phyloP scores from a whole-genome alignment of 805 yeast genomes.

The Danielia oregonensis region DNA sequence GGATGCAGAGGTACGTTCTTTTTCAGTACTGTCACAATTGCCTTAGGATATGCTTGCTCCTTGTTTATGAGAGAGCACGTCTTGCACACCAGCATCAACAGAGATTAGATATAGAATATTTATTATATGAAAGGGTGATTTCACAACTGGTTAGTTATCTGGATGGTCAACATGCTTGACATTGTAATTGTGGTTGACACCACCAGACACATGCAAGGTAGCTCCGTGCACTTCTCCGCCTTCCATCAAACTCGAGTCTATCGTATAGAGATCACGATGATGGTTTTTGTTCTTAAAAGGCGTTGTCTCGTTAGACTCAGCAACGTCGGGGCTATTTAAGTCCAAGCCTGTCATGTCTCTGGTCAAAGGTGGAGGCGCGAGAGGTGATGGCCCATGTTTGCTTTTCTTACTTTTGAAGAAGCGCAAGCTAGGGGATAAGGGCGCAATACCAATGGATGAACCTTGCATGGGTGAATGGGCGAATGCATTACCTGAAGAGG shows the following conservation, averaged over 20 bases:
- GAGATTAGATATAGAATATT: constrained; percentile 24
- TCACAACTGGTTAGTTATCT: too few relatives aligned
- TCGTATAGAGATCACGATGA: constrained; percentile 10
- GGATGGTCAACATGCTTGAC: constrained; percentile 4
- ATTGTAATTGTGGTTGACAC: constrained; percentile 13
- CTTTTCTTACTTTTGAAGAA: constrained; percentile 14
- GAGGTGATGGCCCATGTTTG: constrained; percentile 1
- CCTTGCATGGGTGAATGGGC: neutral
- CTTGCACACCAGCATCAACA: constrained; percentile 24
- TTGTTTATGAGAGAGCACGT: neutral
- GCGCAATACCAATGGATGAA: constrained; percentile 10
- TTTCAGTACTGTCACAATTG: neutral
- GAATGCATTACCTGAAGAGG: constrained; percentile 7
- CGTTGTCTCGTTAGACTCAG: constrained; percentile 3
- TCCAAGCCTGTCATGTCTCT: constrained; percentile 13
- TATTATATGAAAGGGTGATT: neutral
- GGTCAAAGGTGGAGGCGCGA: constrained; percentile 4
- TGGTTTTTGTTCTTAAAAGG: constrained; percentile 10
- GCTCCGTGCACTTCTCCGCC: constrained; percentile 1
- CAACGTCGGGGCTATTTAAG: constrained; percentile 10
- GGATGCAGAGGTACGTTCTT: constrained; percentile 1
- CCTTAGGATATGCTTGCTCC: neutral
- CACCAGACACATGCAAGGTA: constrained; percentile 14
- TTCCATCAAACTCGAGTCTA: constrained; percentile 3
- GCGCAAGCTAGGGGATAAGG: constrained; percentile 13